Base-by-base conservation (phyloP, 176 grass and related monocot genomes). In the Avena insularis region DNA sequence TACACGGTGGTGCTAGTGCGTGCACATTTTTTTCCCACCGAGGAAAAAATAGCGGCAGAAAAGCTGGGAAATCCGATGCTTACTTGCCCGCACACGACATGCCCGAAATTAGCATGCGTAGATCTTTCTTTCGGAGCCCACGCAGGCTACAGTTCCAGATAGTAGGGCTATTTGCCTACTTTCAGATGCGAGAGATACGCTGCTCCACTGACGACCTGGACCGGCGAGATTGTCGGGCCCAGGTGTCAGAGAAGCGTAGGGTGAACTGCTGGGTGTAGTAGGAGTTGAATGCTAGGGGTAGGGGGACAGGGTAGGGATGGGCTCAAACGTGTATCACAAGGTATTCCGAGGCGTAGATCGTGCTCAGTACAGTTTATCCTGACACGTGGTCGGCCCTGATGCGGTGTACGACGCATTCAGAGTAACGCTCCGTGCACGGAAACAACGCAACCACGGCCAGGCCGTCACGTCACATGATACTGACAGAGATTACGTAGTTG, bases 311-410 rank as follows among this genome's bases (percentile, higher is more conserved):
- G 69, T 53, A 9, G 27, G 88, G 47, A 59, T 40, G 76, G 54
- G 72, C 43, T 60, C 73, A 72, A 17, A 83, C 89, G 89, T 90
- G 84, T 83, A 72, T 87, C 79, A 72, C 89, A 87, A 78, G 89
- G 84, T 72, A 82, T 86, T 86, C 87, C 40, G 2, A 11, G 62
- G 79, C 84, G 67, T 56, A 70, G 25, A 78, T 81, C 51, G n/a
- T 64, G 16, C 7, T 3, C 6, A 53, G 48, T 76, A 2, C 15
- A 23, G 20, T 9, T 9, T 21, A 13, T 10, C 13, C 33, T 54
- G 69, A 82, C 31, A 78, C 72, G 64, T 72, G 73, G 71, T 55
- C 73, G 79, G 62, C 25, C 13, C 10, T 14, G 88, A 86, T 82
- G 79, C 2, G 14, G 21, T 19, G 4, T 31, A 14, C 1, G 48